Percentiles rank a stretch among this genome's conserved stretches.
Evolutionary conservation across 2,329 filamentous ascomycete species (phyloP).

Genomic region (Penicillium sp.): DNA sequence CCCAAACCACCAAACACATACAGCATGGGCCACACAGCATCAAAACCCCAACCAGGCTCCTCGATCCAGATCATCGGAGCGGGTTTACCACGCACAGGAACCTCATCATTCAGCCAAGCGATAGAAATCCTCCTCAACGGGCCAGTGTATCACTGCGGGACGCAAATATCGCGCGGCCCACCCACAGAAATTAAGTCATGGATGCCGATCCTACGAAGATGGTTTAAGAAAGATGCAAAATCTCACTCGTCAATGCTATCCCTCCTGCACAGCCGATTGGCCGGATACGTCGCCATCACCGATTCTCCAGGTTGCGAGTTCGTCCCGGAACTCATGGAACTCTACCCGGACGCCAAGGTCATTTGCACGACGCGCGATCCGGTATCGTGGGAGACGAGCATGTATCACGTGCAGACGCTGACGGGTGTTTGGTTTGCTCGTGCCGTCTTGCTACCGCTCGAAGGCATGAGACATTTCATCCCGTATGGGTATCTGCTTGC

Average conservation of each 20-base stretch:
- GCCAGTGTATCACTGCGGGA: slow-evolving; percentile 54
- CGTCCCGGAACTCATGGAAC: slow-evolving; percentile 48
- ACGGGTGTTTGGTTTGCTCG: slow-evolving; percentile 21
- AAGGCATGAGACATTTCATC: slow-evolving; percentile 27
- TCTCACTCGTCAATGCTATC: slow-evolving; percentile 10
- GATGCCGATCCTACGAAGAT: slow-evolving; percentile 21
- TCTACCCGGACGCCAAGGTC: slow-evolving; percentile 54
- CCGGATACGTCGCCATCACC: slow-evolving; percentile 51
- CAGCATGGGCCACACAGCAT: slow-evolving; percentile 23
- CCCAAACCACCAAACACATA: neutral
- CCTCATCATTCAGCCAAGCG: slow-evolving; percentile 52
- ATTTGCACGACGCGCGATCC: slow-evolving; percentile 41
- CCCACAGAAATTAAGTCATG: slow-evolving; percentile 25
- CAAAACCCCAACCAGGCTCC: slow-evolving; percentile 17
- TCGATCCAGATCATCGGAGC: slow-evolving; percentile 30
- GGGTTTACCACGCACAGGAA: slow-evolving; percentile 50
- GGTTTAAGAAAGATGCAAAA: slow-evolving; percentile 8
- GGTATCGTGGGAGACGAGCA: slow-evolving; percentile 24
- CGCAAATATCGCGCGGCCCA: slow-evolving; percentile 30
- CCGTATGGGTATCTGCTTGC: slow-evolving; percentile 16
- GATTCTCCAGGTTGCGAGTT: slow-evolving; percentile 48
- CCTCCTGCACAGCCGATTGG: slow-evolving; percentile 18
- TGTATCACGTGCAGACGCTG: slow-evolving; percentile 18
- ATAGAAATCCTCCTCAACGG: slow-evolving; percentile 51
- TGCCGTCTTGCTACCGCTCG: slow-evolving; percentile 24